These are phyloP conservation scores for Eucalyptus tenuipes DNA, from an alignment of 345 rosid genomes.

Conservation along the genomic window DNA sequence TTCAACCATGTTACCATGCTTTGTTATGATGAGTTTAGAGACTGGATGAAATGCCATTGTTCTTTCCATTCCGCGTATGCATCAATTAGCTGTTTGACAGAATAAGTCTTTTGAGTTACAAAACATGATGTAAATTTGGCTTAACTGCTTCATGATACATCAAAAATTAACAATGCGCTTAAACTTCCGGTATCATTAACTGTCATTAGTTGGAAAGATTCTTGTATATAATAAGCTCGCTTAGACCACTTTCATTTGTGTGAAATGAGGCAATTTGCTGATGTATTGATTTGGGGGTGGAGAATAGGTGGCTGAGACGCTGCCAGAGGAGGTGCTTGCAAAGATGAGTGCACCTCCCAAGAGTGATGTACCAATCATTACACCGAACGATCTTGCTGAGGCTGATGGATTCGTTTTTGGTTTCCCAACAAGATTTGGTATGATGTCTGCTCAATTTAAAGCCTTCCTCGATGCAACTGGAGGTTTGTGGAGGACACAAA, in stretches of 20 bases:
- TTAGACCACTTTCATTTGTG: not conserved
- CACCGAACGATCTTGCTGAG: constrained; percentile 66
- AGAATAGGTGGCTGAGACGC: constrained; percentile 80
- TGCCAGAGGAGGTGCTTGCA: constrained; percentile 65
- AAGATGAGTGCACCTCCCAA: constrained; percentile 93
- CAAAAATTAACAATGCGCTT: not conserved
- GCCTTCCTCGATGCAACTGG: constrained; percentile 95
- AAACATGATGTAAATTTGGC: not conserved
- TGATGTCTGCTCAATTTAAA: constrained; percentile 98
- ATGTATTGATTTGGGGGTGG: not conserved
- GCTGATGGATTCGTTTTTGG: constrained; percentile 90
- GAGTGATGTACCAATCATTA: constrained; percentile 66
- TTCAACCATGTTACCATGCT: not conserved
- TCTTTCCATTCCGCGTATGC: not conserved
- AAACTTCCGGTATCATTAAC: not conserved
- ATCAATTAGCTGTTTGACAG: not conserved
- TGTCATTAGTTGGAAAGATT: not conserved
- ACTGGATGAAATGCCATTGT: not conserved
- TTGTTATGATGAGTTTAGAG: not conserved
- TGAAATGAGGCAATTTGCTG: not conserved
- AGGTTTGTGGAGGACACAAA: constrained; percentile 86
- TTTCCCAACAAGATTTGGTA: constrained; percentile 95
- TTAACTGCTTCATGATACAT: not conserved
- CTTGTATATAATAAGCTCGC: not conserved
- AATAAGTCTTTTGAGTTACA: not conserved